phyloP scores from a whole-genome alignment of 1,284 basidiomycete genomes.

The Ceratobasidium sp. region DNA sequence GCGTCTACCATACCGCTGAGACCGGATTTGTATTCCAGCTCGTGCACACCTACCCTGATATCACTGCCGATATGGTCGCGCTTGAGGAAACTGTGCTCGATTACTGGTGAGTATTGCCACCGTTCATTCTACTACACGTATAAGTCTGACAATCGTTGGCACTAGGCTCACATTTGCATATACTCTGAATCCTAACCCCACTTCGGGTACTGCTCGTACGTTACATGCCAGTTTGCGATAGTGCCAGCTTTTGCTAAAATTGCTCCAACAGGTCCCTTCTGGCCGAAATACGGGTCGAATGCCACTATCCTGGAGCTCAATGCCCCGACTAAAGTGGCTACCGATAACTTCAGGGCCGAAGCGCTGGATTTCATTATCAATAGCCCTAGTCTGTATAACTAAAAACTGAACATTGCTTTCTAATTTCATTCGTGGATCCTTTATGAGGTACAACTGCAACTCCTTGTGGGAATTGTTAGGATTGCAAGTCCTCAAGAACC shows the following conservation, averaged over 20 bases:
- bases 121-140: no score
- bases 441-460: no score
- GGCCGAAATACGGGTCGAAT: slow-evolving; percentile 2
- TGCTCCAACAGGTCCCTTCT: not conserved
- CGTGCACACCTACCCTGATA: not conserved
- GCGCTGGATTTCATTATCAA: slow-evolving; percentile 30
- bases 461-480: not conserved
- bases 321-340: not conserved
- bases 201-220: no score
- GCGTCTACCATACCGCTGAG: slow-evolving; percentile 17
- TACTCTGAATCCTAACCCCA: slow-evolving; percentile 4
- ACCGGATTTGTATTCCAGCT: not conserved
- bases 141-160: no score
- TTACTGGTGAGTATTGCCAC: no score
- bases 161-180: slow-evolving; percentile 10
- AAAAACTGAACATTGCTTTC: not conserved
- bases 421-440: not conserved
- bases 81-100: slow-evolving; percentile 3
- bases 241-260: no score
- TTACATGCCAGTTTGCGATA: no score
- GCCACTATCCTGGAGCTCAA: not conserved
- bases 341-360: slow-evolving; percentile 14
- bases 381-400: slow-evolving; percentile 21
- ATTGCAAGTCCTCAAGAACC: not conserved
- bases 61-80: not conserved